phyloP scores from a whole-genome alignment of 2,329 filamentous ascomycete species.

The Phialocephala sp. region DNA sequence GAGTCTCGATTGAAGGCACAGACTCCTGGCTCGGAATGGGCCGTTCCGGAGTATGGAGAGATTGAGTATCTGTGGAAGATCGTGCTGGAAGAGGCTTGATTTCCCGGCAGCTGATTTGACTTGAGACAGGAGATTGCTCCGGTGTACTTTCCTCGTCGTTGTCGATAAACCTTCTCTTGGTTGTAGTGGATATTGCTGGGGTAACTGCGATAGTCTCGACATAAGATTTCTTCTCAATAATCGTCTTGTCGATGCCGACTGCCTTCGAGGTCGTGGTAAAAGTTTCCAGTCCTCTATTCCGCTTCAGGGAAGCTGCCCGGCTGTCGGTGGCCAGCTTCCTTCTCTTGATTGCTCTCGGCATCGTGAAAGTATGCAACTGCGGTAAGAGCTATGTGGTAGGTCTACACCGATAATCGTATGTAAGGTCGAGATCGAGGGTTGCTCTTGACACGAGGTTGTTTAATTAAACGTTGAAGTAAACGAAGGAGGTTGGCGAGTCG shows the following conservation, averaged over 20 bases:
- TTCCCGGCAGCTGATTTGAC: background rate
- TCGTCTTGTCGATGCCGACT: constrained; percentile 39
- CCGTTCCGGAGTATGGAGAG: constrained; percentile 39
- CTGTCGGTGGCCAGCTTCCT: constrained; percentile 37
- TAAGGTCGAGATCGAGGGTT: constrained; percentile 31
- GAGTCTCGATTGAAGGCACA: constrained; percentile 36
- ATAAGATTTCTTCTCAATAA: constrained; percentile 42
- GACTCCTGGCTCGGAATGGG: constrained; percentile 23
- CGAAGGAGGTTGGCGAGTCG: constrained; percentile 34
- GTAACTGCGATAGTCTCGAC: constrained; percentile 43
- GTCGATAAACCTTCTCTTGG: constrained; percentile 41
- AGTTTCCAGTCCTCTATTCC: constrained; percentile 45
- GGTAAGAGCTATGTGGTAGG: constrained; percentile 31
- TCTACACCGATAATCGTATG: constrained; percentile 25
- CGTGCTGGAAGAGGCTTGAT: constrained; percentile 1
- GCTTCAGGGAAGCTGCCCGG: constrained; percentile 35
- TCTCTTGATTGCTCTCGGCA: constrained; percentile 41
- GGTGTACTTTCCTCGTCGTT: constrained; percentile 33
- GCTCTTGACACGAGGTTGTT: constrained; percentile 18
- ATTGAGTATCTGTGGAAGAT: constrained; percentile 7
- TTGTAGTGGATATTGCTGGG: constrained; percentile 38
- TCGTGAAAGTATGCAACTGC: constrained; percentile 34
- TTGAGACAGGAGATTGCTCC: constrained; percentile 23
- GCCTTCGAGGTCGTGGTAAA: constrained; percentile 53
- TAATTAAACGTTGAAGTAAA: constrained; percentile 15